Evolutionary conservation across 148 eudicot species (phyloP).

Genomic region (Polygonum maritimum): DNA sequence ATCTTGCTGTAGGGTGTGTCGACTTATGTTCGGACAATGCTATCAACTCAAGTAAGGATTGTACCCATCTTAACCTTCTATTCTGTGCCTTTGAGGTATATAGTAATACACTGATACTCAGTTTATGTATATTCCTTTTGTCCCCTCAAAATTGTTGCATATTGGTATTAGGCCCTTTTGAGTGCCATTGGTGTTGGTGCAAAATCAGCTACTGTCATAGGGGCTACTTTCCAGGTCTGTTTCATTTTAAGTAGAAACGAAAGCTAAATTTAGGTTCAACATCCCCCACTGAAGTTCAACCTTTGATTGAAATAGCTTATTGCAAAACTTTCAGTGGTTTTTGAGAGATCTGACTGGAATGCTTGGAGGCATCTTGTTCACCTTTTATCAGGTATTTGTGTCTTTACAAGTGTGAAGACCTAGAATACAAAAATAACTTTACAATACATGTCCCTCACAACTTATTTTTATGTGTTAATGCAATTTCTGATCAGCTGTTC

Average conservation of each 20-base stretch:
- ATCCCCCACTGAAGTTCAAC: background rate
- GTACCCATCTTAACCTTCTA: background rate
- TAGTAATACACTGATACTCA: background rate
- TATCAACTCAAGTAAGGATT: slow-evolving; percentile 82
- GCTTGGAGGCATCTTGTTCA: slow-evolving; percentile 94
- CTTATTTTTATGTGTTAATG: background rate
- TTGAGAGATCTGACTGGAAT: slow-evolving; percentile 97
- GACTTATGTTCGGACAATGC: slow-evolving; percentile 86
- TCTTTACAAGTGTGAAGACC: background rate
- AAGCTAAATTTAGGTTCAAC: background rate
- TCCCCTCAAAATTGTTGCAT: background rate
- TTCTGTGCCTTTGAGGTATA: background rate
- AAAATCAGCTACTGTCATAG: slow-evolving; percentile 88
- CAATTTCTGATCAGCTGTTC: background rate
- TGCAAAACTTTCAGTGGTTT: slow-evolving; percentile 58
- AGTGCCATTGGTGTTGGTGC: slow-evolving; percentile 99
- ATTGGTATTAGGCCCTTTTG: slow-evolving; percentile 64
- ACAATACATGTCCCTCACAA: background rate
- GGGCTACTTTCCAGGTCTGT: slow-evolving; percentile 93
- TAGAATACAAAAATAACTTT: background rate
- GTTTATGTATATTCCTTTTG: background rate
- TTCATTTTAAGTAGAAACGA: background rate
- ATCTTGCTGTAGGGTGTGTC: slow-evolving; percentile 69
- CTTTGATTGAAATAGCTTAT: background rate
- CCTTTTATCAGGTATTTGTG: slow-evolving; percentile 73